Percentiles rank a stretch among this genome's conserved stretches.
phyloP scores from a whole-genome alignment of 208 protist genomes.

The Angomonas deanei region DNA sequence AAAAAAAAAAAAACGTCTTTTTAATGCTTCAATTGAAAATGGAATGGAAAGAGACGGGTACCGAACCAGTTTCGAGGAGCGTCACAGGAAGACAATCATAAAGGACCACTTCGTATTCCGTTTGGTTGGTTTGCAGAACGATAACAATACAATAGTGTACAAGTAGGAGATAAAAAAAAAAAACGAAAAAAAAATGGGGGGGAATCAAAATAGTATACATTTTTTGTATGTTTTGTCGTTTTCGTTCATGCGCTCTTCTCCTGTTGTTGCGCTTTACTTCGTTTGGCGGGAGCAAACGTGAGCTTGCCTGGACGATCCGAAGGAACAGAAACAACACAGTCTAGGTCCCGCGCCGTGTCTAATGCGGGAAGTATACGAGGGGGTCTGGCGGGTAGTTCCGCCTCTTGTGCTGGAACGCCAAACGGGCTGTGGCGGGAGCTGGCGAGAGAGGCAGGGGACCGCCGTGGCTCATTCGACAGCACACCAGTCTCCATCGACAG shows the following conservation, averaged over 20 bases:
- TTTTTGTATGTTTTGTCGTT: too few relatives aligned
- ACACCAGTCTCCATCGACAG: too few relatives aligned
- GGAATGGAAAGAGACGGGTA: conserved; percentile 5
- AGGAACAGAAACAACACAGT: not conserved
- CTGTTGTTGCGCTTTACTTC: too few relatives aligned
- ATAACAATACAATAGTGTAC: conserved; percentile 8
- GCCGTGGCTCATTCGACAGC: too few relatives aligned
- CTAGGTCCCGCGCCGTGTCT: not conserved
- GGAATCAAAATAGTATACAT: not conserved
- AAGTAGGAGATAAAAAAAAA: conserved; percentile 9
- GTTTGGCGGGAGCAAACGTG: not conserved
- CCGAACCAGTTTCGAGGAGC: too few relatives aligned
- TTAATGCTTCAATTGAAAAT: not conserved
- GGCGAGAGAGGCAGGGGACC: too few relatives aligned
- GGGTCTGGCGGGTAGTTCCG: not conserved
- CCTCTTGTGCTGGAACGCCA: not conserved
- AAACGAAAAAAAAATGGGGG: conserved; percentile 1
- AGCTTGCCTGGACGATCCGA: not conserved
- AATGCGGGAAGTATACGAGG: not conserved
- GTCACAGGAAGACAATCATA: too few relatives aligned
- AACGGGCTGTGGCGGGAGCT: too few relatives aligned
- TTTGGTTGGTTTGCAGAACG: too few relatives aligned
- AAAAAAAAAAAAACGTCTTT: not conserved
- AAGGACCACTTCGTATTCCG: too few relatives aligned
- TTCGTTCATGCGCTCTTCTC: too few relatives aligned